phyloP scores from a whole-genome alignment of 352 stramenopile genomes.

The Pythium grandisporangium region DNA sequence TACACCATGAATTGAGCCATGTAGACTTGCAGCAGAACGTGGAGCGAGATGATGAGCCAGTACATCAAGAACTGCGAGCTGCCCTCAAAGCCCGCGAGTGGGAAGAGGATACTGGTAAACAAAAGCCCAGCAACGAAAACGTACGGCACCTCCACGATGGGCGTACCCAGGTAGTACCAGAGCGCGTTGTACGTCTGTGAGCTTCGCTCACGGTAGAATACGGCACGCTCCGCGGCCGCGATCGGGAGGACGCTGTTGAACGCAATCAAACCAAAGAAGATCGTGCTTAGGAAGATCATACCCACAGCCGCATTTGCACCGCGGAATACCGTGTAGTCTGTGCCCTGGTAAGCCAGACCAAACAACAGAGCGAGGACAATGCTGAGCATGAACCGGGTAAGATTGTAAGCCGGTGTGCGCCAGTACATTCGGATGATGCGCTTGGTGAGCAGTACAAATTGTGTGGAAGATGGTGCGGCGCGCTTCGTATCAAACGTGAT shows the following conservation, averaged over 20 bases:
- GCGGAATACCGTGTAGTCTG: slow-evolving; percentile 31
- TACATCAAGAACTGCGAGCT: slow-evolving; percentile 34
- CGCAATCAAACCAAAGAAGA: slow-evolving; percentile 72
- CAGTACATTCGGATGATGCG: slow-evolving; percentile 28
- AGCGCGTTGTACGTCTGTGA: slow-evolving; percentile 61
- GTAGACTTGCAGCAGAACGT: slow-evolving; percentile 43
- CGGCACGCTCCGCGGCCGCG: slow-evolving; percentile 56
- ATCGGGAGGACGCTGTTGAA: slow-evolving; percentile 58
- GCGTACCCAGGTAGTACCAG: slow-evolving; percentile 50
- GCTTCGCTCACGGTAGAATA: slow-evolving; percentile 45
- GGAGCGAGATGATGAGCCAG: slow-evolving; percentile 35
- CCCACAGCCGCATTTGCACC: slow-evolving; percentile 44
- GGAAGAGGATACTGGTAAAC: slow-evolving; percentile 49
- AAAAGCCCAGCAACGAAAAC: slow-evolving; percentile 33
- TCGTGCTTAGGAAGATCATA: slow-evolving; percentile 76
- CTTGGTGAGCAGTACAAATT: slow-evolving; percentile 25
- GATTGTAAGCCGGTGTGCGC: slow-evolving; percentile 60
- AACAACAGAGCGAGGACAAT: slow-evolving; percentile 55
- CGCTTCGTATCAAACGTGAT: slow-evolving; percentile 34
- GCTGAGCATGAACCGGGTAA: slow-evolving; percentile 58
- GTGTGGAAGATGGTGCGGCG: slow-evolving; percentile 10
- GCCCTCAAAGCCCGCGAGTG: slow-evolving; percentile 39
- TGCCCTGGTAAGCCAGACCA: slow-evolving; percentile 56
- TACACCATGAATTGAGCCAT: slow-evolving; percentile 36
- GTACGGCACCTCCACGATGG: slow-evolving; percentile 71